These are phyloP conservation scores for Tylopilus sp. DNA, from an alignment of 1,284 basidiomycete genomes.

Conservation along the genomic window DNA sequence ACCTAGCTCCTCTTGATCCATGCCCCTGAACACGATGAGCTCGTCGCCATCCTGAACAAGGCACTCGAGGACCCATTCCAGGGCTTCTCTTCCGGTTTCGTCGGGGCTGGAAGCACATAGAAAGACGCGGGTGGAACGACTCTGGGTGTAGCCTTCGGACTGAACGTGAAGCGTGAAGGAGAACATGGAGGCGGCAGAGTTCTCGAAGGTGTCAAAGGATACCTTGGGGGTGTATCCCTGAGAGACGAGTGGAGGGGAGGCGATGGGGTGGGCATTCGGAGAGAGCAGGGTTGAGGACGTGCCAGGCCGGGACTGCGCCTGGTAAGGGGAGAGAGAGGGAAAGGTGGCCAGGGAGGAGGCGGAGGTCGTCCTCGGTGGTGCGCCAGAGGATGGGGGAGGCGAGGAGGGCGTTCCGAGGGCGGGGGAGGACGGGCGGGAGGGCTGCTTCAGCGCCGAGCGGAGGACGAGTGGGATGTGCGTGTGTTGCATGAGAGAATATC, in stretches of 20 bases:
- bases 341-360: conserved; percentile 19
- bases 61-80: conserved; percentile 85
- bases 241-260: conserved; percentile 31
- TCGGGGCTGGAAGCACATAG: conserved; percentile 87
- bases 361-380: conserved; percentile 20
- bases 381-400: conserved; percentile 18
- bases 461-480: conserved; percentile 27
- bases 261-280: conserved; percentile 15
- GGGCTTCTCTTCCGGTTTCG: conserved; percentile 77
- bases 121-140: conserved; percentile 81
- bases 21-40: conserved; percentile 85
- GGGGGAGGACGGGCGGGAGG: conserved; percentile 32
- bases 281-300: conserved; percentile 20
- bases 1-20: conserved; percentile 82
- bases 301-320: conserved; percentile 12
- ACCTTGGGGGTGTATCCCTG: conserved; percentile 78
- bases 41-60: conserved; percentile 93
- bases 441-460: conserved; percentile 50
- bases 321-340: conserved; percentile 12
- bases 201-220: conserved; percentile 79
- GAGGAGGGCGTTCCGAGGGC: conserved; percentile 17
- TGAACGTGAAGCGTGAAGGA: conserved; percentile 78
- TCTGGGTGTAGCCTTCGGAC: conserved; percentile 76
- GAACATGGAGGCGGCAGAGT: conserved; percentile 66
- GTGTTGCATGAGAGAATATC: conserved; percentile 9